Conservation (phyloP, 2,329 filamentous ascomycete species). For the Phaeosphaeriaceae sp. region DNA sequence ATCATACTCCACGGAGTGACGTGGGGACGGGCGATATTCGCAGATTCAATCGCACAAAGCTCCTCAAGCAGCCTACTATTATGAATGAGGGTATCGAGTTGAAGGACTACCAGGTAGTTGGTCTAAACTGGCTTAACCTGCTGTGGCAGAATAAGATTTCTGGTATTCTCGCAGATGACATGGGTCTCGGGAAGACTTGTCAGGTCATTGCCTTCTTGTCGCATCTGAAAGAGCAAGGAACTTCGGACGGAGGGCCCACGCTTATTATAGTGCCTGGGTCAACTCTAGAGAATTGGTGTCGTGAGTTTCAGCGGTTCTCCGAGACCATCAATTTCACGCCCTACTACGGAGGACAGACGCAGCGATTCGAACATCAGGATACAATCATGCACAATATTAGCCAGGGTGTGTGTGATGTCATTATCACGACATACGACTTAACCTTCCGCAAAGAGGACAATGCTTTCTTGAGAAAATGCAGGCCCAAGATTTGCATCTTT, state of each 20-base stretch:
- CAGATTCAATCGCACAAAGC: slow-evolving; percentile 46
- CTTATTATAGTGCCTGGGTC: slow-evolving; percentile 91
- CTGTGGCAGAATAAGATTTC: slow-evolving; percentile 81
- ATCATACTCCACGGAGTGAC: slow-evolving; percentile 65
- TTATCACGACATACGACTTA: slow-evolving; percentile 75
- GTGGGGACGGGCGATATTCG: slow-evolving; percentile 56
- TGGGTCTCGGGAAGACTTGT: slow-evolving; percentile 94
- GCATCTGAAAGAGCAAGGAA: slow-evolving; percentile 74
- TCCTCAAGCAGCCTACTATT: slow-evolving; percentile 72
- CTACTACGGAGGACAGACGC: slow-evolving; percentile 73
- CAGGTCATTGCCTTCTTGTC: slow-evolving; percentile 93
- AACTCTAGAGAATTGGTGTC: slow-evolving; percentile 93
- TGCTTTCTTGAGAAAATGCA: slow-evolving; percentile 65
- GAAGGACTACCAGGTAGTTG: slow-evolving; percentile 93
- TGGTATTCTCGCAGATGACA: slow-evolving; percentile 94
- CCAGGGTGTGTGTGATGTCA: slow-evolving; percentile 65
- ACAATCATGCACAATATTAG: slow-evolving; percentile 68
- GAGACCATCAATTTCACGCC: slow-evolving; percentile 74
- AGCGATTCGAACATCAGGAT: slow-evolving; percentile 71
- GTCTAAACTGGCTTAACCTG: slow-evolving; percentile 90
- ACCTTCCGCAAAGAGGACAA: slow-evolving; percentile 66
- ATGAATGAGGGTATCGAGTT: slow-evolving; percentile 80
- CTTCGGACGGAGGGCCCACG: slow-evolving; percentile 67
- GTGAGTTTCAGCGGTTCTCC: slow-evolving; percentile 88
- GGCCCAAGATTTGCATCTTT: slow-evolving; percentile 71